Conservation (phyloP, 257 asterid genomes). For the Ballota nigra region DNA sequence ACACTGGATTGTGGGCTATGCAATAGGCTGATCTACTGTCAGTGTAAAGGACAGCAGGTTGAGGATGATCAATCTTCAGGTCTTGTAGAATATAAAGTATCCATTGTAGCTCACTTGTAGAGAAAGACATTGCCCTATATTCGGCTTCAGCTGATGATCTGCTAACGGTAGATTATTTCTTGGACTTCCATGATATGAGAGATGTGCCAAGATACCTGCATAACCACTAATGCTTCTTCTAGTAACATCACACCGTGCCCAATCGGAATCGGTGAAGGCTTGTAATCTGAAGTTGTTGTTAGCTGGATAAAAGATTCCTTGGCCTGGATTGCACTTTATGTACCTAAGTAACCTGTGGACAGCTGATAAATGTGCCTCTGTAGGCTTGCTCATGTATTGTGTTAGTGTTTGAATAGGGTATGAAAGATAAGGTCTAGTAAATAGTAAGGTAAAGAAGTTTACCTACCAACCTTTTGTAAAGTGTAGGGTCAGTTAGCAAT, state of each 20-base stretch:
- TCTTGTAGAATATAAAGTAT: background rate
- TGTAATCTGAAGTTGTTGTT: background rate
- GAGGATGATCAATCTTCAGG: background rate
- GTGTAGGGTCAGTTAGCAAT: background rate
- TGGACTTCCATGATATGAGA: background rate
- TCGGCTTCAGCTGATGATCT: background rate
- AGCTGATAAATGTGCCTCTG: background rate
- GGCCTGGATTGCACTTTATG: background rate
- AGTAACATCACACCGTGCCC: background rate
- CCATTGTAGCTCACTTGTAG: background rate
- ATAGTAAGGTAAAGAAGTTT: background rate
- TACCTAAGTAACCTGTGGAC: background rate
- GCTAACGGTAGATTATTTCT: background rate
- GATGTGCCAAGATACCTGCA: background rate
- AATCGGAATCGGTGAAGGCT: background rate
- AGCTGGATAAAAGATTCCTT: background rate
- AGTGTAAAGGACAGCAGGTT: background rate
- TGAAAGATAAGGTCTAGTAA: background rate
- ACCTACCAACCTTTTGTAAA: background rate
- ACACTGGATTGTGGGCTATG: background rate
- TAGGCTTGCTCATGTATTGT: background rate
- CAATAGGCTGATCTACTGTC: background rate
- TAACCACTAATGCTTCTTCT: background rate
- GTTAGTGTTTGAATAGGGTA: background rate
- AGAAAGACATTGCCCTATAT: background rate